Conservation (phyloP, 768 basidiomycete species). For the Amanita molliuscula region DNA sequence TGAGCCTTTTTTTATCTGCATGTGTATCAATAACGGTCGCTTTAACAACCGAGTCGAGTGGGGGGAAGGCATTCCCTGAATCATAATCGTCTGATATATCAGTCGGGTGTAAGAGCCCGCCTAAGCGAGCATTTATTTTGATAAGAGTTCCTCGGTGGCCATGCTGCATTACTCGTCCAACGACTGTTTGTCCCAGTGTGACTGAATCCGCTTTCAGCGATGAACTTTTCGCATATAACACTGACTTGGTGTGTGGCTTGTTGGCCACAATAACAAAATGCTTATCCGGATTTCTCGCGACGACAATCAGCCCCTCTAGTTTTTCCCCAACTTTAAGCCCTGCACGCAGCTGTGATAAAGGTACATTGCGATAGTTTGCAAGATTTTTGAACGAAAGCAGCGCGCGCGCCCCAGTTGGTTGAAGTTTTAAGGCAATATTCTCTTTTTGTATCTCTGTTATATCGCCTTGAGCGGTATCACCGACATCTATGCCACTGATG, state of each 20-base stretch:
- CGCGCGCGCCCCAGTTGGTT: slow-evolving; percentile 61
- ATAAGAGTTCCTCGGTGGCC: slow-evolving; percentile 63
- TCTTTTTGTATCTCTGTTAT: slow-evolving; percentile 81
- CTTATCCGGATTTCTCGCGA: slow-evolving; percentile 79
- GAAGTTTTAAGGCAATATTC: slow-evolving; percentile 66
- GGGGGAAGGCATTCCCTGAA: slow-evolving; percentile 41
- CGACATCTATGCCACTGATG: slow-evolving; percentile 68
- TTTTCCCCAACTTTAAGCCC: slow-evolving; percentile 58
- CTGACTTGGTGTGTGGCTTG: slow-evolving; percentile 47
- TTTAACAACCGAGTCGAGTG: slow-evolving; percentile 56
- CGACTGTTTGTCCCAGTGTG: slow-evolving; percentile 60
- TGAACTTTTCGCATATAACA: slow-evolving; percentile 34
- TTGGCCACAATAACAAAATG: slow-evolving; percentile 79
- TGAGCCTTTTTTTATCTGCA: slow-evolving; percentile 50
- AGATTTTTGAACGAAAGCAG: slow-evolving; percentile 83
- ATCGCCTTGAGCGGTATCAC: slow-evolving; percentile 57
- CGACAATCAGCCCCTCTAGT: slow-evolving; percentile 75
- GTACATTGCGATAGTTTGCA: slow-evolving; percentile 66
- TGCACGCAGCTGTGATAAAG: slow-evolving; percentile 53
- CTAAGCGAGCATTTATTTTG: slow-evolving; percentile 62
- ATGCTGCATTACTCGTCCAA: slow-evolving; percentile 73
- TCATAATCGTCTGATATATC: slow-evolving; percentile 79
- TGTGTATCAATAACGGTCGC: slow-evolving; percentile 67
- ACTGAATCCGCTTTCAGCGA: slow-evolving; percentile 56
- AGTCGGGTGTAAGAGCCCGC: slow-evolving; percentile 73